These are phyloP conservation scores for Hymenoscyphus fructigenus DNA, from an alignment of 2,329 filamentous ascomycete species.

Conservation along the genomic window DNA sequence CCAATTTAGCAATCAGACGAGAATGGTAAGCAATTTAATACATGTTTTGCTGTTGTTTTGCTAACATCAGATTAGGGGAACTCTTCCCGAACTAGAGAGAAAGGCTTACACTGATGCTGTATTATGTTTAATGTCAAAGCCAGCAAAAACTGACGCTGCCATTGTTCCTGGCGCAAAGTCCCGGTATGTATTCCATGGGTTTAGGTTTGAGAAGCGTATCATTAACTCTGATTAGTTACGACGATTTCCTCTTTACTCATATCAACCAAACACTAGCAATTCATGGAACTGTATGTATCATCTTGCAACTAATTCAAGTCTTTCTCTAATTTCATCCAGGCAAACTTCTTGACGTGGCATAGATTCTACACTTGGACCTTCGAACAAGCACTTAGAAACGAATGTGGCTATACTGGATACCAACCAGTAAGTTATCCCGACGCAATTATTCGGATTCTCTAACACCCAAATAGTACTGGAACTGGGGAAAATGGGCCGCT, in stretches of 20 bases:
- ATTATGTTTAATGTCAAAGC: constrained; percentile 39
- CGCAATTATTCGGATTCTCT: constrained; percentile 25
- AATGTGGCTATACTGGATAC: constrained; percentile 45
- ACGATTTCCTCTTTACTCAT: constrained; percentile 42
- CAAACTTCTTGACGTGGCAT: constrained; percentile 46
- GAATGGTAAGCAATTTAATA: constrained; percentile 42
- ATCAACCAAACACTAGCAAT: constrained; percentile 37
- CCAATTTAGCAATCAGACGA: constrained; percentile 41
- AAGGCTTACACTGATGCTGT: constrained; percentile 41
- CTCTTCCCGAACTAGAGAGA: constrained; percentile 20
- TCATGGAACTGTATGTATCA: constrained; percentile 31
- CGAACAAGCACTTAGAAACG: constrained; percentile 43
- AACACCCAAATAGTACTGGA: constrained; percentile 46
- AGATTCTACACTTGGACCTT: constrained; percentile 44
- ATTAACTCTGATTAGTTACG: constrained; percentile 30
- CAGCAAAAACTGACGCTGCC: constrained; percentile 36
- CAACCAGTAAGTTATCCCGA: constrained; percentile 36
- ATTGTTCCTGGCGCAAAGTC: constrained; percentile 30
- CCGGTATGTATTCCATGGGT: constrained; percentile 16
- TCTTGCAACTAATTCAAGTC: background rate
- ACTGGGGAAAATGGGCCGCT: constrained; percentile 50
- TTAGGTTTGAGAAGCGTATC: background rate
- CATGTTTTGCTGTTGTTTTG: background rate
- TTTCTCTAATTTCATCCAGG: constrained; percentile 10
- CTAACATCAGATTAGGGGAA: constrained; percentile 20